These are phyloP conservation scores for Aspergillus sparsus DNA, from an alignment of 495 filamentous ascomycete genomes.

Conservation along the genomic window DNA sequence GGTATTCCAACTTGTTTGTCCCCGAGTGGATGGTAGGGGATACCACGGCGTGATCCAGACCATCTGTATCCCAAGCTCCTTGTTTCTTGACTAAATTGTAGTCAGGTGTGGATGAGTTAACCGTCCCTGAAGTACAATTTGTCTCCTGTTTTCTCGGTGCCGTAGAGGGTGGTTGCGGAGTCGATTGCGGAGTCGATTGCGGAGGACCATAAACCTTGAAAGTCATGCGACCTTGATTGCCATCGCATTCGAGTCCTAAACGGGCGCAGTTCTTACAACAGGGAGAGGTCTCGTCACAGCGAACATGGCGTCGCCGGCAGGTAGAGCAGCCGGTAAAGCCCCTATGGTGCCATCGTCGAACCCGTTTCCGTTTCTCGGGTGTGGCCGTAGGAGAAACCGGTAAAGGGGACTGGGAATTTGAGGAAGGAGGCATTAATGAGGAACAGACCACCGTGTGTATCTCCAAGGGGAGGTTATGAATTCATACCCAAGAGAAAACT, in stretches of 20 bases:
- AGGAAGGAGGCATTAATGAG: slow-evolving; percentile 25
- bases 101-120: background rate
- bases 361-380: slow-evolving; percentile 42
- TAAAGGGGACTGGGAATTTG: slow-evolving; percentile 18
- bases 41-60: slow-evolving; percentile 13
- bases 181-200: slow-evolving; percentile 25
- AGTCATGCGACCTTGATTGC: slow-evolving; percentile 44
- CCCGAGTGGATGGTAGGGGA: slow-evolving; percentile 18
- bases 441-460: slow-evolving; percentile 33
- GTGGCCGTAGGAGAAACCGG: slow-evolving; percentile 11
- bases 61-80: slow-evolving; percentile 10
- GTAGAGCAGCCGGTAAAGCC: slow-evolving; percentile 47
- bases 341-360: slow-evolving; percentile 45
- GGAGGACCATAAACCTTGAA: slow-evolving; percentile 46
- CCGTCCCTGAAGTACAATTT: background rate
- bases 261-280: slow-evolving; percentile 45
- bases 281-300: slow-evolving; percentile 47
- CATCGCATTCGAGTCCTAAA: slow-evolving; percentile 42
- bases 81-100: slow-evolving; percentile 18
- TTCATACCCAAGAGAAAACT: slow-evolving; percentile 16
- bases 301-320: slow-evolving; percentile 44
- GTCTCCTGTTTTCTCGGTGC: slow-evolving; percentile 29
- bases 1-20: slow-evolving; percentile 21
- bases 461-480: slow-evolving; percentile 31
- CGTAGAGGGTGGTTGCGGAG: slow-evolving; percentile 20